A percentile compares a stretch with the other conserved stretches of the same genome.
These are phyloP conservation scores for Balakata baccata DNA, from an alignment of 345 rosid species.

Conservation along the genomic window DNA sequence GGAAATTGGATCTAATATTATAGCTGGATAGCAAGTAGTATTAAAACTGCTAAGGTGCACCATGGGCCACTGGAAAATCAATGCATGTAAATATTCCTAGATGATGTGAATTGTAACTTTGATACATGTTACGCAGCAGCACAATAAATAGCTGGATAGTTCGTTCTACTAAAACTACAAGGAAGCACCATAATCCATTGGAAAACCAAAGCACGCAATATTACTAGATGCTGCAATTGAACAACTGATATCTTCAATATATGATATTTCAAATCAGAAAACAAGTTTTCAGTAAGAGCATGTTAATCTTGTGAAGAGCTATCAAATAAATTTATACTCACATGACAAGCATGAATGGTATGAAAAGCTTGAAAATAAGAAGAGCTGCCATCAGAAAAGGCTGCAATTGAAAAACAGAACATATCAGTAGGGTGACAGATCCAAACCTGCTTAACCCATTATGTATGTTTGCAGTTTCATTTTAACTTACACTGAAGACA, in stretches of 20 bases:
- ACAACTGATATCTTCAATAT: background rate
- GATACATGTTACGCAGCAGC: too few relatives aligned
- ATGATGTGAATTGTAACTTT: too few relatives aligned
- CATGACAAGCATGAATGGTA: conserved; percentile 96
- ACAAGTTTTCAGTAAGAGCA: background rate
- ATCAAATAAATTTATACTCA: conserved; percentile 38
- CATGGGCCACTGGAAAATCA: too few relatives aligned
- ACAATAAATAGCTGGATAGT: too few relatives aligned
- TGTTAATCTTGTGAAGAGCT: background rate
- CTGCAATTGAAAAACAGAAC: conserved; percentile 38
- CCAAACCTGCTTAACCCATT: conserved; percentile 12
- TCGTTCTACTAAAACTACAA: background rate
- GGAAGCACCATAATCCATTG: background rate
- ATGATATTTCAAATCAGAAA: conserved; percentile 2
- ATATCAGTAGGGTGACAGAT: conserved; percentile 15
- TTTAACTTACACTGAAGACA: conserved; percentile 80
- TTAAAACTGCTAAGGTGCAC: too few relatives aligned
- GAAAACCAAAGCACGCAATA: background rate
- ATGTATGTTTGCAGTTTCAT: background rate
- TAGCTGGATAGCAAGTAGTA: background rate
- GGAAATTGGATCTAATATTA: background rate
- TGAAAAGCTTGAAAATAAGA: conserved; percentile 88
- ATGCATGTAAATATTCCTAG: too few relatives aligned
- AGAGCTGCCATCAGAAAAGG: conserved; percentile 96
- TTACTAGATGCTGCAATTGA: background rate